A percentile compares a stretch with the other conserved stretches of the same genome.
Evolutionary conservation across 1,139 yeast genomes (phyloP).

Genomic region (Yamadazyma diddensiae): DNA sequence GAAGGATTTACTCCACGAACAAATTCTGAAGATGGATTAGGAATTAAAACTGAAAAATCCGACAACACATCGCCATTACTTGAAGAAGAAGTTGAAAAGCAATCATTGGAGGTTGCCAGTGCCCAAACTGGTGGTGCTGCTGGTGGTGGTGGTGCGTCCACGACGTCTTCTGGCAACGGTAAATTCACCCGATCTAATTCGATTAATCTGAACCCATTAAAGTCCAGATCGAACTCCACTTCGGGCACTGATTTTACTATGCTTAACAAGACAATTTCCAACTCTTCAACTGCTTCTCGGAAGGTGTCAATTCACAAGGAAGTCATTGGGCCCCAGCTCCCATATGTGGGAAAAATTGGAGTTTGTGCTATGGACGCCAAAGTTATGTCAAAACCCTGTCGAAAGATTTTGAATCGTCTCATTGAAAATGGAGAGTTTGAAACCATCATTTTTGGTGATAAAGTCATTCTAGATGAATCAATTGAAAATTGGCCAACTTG

Average conservation of each 20-base stretch:
- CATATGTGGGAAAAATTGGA: conserved; percentile 89
- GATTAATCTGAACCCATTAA: conserved; percentile 7
- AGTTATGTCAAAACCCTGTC: conserved; percentile 92
- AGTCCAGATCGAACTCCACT: conserved; percentile 23
- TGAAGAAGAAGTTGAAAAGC: not conserved
- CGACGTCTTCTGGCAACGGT: not conserved
- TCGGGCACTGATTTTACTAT: conserved; percentile 19
- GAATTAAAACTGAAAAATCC: conserved; percentile 3
- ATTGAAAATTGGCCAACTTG: conserved; percentile 99
- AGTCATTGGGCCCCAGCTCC: conserved; percentile 49
- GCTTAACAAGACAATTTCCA: conserved; percentile 38
- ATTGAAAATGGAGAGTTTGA: conserved; percentile 95
- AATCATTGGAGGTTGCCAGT: not conserved
- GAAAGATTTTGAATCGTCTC: conserved; percentile 82
- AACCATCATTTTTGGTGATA: conserved; percentile 95
- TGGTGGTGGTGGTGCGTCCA: not conserved
- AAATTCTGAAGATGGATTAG: conserved; percentile 46
- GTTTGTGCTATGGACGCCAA: conserved; percentile 99
- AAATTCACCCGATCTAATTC: conserved; percentile 5
- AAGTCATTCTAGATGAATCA: conserved; percentile 88
- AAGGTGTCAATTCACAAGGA: conserved; percentile 47
- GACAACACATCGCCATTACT: not conserved
- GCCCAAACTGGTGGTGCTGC: not conserved
- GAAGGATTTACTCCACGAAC: conserved; percentile 72
- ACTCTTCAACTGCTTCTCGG: conserved; percentile 40